phyloP scores from a whole-genome alignment of 768 basidiomycete genomes.

The Pholiota molesta region DNA sequence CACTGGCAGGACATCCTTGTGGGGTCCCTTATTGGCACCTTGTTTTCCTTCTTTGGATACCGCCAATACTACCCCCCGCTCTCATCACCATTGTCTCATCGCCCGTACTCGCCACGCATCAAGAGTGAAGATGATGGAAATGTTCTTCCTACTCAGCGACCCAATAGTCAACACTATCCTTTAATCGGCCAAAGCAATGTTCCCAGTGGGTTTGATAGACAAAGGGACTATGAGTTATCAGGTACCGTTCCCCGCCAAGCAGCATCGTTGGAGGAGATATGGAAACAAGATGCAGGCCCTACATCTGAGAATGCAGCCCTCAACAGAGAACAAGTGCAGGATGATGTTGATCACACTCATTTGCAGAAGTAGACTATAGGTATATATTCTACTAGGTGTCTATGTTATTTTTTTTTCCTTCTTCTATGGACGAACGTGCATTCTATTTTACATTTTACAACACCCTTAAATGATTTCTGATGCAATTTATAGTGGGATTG shows the following conservation, averaged over 20 bases:
- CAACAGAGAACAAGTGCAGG: background rate
- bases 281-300: slow-evolving; percentile 34
- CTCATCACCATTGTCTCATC: slow-evolving; percentile 60
- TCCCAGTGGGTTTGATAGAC: slow-evolving; percentile 9
- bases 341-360: background rate
- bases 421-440: background rate
- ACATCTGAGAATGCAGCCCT: background rate
- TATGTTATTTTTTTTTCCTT: background rate
- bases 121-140: slow-evolving; percentile 44
- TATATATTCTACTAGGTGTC: too few species aligned
- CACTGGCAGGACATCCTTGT: slow-evolving; percentile 92
- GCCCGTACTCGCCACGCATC: slow-evolving; percentile 73
- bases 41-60: slow-evolving; percentile 75
- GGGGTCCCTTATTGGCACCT: slow-evolving; percentile 74
- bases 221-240: slow-evolving; percentile 21
- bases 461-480: background rate
- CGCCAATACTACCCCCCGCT: slow-evolving; percentile 85
- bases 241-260: slow-evolving; percentile 28
- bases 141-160: slow-evolving; percentile 41
- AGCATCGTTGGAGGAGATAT: slow-evolving; percentile 33
- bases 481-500: background rate
- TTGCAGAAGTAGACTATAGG: background rate
- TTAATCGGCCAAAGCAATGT: slow-evolving; percentile 2
- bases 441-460: background rate
- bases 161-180: slow-evolving; percentile 5